A percentile compares a stretch with the other conserved stretches of the same genome.
Conservation (phyloP, 129 eudicot species). For the Centella asiatica region DNA sequence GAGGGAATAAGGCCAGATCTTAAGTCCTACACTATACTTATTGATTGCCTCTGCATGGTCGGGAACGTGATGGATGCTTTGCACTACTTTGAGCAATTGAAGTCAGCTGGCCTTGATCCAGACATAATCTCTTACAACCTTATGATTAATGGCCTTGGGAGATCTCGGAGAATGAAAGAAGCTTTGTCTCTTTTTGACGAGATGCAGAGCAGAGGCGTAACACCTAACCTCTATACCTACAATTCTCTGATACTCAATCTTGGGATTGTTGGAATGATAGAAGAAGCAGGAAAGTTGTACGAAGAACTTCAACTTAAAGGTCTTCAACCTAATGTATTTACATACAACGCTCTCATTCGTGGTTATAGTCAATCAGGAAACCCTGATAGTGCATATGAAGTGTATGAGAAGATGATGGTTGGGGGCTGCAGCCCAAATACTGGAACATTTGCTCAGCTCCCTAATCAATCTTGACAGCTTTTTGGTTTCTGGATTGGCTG, state of each 20-base stretch:
- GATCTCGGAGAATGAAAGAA: constrained; percentile 49
- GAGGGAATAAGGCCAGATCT: constrained; percentile 91
- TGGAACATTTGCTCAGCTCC: constrained; percentile 88
- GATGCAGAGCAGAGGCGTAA: constrained; percentile 54
- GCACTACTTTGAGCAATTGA: constrained; percentile 56
- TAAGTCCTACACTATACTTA: constrained; percentile 81
- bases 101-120: constrained; percentile 76
- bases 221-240: constrained; percentile 74
- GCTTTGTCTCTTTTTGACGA: constrained; percentile 64
- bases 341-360: constrained; percentile 87
- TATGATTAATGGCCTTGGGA: constrained; percentile 90
- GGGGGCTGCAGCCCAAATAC: constrained; percentile 88
- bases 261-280: constrained; percentile 69
- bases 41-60: constrained; percentile 65
- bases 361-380: constrained; percentile 73
- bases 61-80: constrained; percentile 67
- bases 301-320: constrained; percentile 62
- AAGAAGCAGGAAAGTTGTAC: constrained; percentile 66
- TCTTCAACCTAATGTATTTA: constrained; percentile 70
- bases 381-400: constrained; percentile 61
- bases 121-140: constrained; percentile 73
- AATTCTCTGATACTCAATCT: constrained; percentile 67
- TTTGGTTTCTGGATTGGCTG: constrained; percentile 1
- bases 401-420: constrained; percentile 89
- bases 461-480: constrained; percentile 43